Conservation (phyloP, 164 flowering plant genomes). For the Vitis riparia region DNA sequence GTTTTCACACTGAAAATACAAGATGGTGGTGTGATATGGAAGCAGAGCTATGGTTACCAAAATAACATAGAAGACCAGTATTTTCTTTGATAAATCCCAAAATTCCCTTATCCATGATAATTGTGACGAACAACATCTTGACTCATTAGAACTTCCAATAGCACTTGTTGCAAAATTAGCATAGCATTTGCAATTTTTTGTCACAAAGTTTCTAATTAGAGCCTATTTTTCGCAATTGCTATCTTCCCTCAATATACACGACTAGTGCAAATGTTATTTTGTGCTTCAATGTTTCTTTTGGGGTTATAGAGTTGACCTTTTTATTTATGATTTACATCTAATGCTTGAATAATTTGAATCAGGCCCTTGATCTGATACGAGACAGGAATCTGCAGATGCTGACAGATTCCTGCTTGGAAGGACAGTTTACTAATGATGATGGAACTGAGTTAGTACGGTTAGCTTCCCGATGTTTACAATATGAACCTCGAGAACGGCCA, state of each 20-base stretch:
- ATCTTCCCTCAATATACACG: background rate
- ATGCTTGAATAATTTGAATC: conserved; percentile 7
- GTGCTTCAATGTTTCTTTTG: background rate
- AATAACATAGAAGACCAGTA: no score
- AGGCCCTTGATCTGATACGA: conserved; percentile 68
- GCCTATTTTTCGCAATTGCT: background rate
- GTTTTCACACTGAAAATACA: background rate
- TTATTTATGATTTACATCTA: background rate
- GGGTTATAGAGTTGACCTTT: background rate
- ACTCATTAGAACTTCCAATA: no score
- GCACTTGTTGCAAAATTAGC: no score
- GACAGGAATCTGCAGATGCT: conserved; percentile 61
- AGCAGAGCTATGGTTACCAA: no score
- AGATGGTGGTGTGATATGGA: background rate
- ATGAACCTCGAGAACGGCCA: conserved; percentile 65
- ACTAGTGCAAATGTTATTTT: background rate
- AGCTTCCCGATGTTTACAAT: conserved; percentile 64
- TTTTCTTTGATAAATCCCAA: no score
- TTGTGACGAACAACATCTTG: no score
- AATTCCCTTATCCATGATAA: no score
- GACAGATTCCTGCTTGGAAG: conserved; percentile 69
- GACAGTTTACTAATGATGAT: conserved; percentile 56
- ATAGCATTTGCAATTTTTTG: background rate
- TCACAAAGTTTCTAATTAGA: background rate
- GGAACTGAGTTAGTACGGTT: conserved; percentile 58